Conservation (phyloP, 2,329 filamentous ascomycete genomes). For the Lecanicillium sp. region DNA sequence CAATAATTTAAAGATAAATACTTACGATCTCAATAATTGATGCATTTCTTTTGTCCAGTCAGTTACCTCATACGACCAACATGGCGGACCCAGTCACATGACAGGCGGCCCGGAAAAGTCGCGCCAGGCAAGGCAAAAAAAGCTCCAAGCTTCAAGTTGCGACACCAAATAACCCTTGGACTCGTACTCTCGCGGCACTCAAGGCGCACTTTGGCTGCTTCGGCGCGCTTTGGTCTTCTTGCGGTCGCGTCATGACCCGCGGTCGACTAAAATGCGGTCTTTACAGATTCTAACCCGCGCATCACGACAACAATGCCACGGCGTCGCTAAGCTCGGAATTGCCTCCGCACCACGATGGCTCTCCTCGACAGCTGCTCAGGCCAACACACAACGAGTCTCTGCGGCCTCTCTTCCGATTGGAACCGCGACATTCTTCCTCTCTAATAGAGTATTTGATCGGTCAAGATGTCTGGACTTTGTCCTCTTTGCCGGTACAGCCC, state of each 20-base stretch:
- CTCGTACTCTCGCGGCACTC: no score
- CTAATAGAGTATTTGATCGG: slow-evolving; percentile 31
- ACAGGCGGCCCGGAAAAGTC: neutral
- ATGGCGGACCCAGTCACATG: no score
- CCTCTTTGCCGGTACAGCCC: slow-evolving; percentile 23
- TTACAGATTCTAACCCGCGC: slow-evolving; percentile 5
- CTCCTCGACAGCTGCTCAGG: slow-evolving; percentile 22
- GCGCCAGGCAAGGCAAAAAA: neutral
- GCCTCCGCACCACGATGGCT: slow-evolving; percentile 23
- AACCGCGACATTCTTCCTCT: slow-evolving; percentile 27
- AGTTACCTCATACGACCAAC: no score
- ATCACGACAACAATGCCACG: slow-evolving; percentile 8
- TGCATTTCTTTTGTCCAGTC: no score
- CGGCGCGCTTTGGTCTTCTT: neutral
- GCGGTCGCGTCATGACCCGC: slow-evolving; percentile 12
- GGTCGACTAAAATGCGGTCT: slow-evolving; percentile 12
- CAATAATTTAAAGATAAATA: no score
- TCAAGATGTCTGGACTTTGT: slow-evolving; percentile 32
- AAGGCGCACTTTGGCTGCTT: neutral
- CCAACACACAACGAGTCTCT: slow-evolving; percentile 5
- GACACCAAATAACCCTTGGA: no score
- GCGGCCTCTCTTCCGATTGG: slow-evolving; percentile 17
- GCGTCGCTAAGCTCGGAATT: neutral
- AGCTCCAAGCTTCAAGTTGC: neutral
- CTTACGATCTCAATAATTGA: no score